phyloP scores from a whole-genome alignment of 495 filamentous ascomycete genomes.

The Neohortaea acidophila region DNA sequence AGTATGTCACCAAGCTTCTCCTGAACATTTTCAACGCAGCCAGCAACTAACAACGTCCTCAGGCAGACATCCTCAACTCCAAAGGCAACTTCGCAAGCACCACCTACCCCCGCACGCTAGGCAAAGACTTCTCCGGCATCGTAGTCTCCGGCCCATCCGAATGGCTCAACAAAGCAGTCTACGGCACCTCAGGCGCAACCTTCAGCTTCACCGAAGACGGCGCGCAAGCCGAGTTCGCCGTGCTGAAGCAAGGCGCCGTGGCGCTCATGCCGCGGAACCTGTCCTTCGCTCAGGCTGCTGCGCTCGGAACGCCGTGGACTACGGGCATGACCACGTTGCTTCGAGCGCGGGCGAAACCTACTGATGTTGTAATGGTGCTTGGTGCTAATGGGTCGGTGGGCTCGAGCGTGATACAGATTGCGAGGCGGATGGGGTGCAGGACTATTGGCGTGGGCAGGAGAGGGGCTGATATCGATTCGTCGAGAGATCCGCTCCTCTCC shows the following conservation, averaged over 20 bases:
- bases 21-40: too few species aligned
- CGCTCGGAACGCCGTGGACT: slow-evolving; percentile 22
- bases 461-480: slow-evolving; percentile 21
- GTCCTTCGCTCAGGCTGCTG: slow-evolving; percentile 18
- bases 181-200: slow-evolving; percentile 20
- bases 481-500: slow-evolving; percentile 20
- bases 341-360: slow-evolving; percentile 11
- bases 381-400: slow-evolving; percentile 26
- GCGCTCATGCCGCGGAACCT: slow-evolving; percentile 17
- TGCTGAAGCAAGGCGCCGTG: slow-evolving; percentile 18
- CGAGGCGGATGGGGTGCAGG: slow-evolving; percentile 16
- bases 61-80: slow-evolving; percentile 27
- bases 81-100: slow-evolving; percentile 26
- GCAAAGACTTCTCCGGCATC: slow-evolving; percentile 24
- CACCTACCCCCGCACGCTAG: slow-evolving; percentile 27
- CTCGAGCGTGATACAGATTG: slow-evolving; percentile 19
- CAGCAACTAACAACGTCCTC: too few species aligned
- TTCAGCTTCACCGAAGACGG: slow-evolving; percentile 21
- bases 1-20: too few species aligned
- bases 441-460: slow-evolving; percentile 16
- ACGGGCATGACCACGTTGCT: slow-evolving; percentile 20
- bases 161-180: slow-evolving; percentile 19
- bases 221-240: slow-evolving; percentile 24
- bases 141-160: slow-evolving; percentile 14
- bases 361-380: slow-evolving; percentile 23